Evolutionary conservation across 2,329 filamentous ascomycete species (phyloP).

Genomic region (Fusarium sp.): DNA sequence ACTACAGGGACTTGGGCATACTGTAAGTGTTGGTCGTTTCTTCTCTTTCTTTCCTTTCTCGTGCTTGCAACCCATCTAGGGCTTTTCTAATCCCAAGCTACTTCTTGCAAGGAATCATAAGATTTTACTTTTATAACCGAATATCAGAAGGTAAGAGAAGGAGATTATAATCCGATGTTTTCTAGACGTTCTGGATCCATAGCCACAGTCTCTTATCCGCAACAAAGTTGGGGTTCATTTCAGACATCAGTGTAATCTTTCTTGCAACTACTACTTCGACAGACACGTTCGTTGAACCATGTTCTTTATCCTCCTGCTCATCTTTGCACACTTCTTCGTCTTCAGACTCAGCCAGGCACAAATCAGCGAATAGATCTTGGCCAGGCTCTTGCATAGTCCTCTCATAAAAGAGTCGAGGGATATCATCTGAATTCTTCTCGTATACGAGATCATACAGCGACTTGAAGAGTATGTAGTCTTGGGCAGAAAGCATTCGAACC

Average conservation of each 20-base stretch:
- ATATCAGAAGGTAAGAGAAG: not conserved
- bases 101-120: not conserved
- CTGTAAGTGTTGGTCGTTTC: too few relatives aligned
- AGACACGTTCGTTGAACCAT: not conserved
- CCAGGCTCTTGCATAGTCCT: not conserved
- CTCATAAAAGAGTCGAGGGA: not conserved
- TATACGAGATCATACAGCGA: not conserved
- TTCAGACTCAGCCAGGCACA: not conserved
- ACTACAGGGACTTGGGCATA: too few relatives aligned
- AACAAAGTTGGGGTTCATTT: not conserved
- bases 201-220: not conserved
- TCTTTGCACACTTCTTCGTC: not conserved
- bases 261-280: not conserved
- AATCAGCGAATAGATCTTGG: not conserved
- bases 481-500: not conserved
- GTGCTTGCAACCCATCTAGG: not conserved
- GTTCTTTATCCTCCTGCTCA: rapidly evolving
- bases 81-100: rapidly evolving
- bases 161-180: not conserved
- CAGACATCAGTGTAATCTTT: not conserved
- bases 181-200: not conserved
- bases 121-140: too few relatives aligned
- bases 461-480: not conserved
- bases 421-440: rapidly evolving
- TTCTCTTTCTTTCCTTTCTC: not conserved